Conservation (phyloP, 2,329 filamentous ascomycete genomes). For the Thermothelomyces thermophilus region DNA sequence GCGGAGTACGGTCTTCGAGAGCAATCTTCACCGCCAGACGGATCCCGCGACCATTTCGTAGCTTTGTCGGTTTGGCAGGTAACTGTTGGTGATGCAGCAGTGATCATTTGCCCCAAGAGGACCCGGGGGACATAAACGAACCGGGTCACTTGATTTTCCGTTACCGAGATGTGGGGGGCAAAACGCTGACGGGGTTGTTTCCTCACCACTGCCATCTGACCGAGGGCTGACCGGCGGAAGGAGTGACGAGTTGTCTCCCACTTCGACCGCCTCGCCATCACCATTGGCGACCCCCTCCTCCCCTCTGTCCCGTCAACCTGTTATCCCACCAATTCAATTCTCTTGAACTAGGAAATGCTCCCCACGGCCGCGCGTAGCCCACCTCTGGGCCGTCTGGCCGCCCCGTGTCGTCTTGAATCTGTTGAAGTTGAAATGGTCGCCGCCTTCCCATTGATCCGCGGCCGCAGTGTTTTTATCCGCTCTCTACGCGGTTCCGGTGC, state of each 20-base stretch:
- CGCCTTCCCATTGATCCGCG: slow-evolving; percentile 5
- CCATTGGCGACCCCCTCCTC: neutral
- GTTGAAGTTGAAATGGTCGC: slow-evolving; percentile 3
- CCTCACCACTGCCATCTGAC: neutral
- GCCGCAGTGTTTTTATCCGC: slow-evolving; percentile 4
- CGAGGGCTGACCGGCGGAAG: slow-evolving; percentile 1
- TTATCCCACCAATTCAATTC: no score
- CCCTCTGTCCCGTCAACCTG: neutral
- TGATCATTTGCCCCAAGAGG: no score
- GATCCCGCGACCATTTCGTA: no score
- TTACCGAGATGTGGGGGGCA: no score
- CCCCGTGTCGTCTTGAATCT: slow-evolving; percentile 4
- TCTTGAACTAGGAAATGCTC: neutral
- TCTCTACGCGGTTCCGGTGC: slow-evolving; percentile 1
- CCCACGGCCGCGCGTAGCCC: slow-evolving; percentile 1
- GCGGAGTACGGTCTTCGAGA: no score
- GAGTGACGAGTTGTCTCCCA: neutral
- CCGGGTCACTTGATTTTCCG: no score
- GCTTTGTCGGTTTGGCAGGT: no score
- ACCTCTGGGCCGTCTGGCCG: slow-evolving; percentile 4
- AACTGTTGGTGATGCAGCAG: no score
- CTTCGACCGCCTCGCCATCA: slow-evolving; percentile 1
- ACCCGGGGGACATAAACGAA: no score
- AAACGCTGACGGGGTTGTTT: no score
- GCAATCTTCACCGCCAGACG: no score